phyloP scores from a whole-genome alignment of 2,329 filamentous ascomycete genomes.

The Alternaria solani region DNA sequence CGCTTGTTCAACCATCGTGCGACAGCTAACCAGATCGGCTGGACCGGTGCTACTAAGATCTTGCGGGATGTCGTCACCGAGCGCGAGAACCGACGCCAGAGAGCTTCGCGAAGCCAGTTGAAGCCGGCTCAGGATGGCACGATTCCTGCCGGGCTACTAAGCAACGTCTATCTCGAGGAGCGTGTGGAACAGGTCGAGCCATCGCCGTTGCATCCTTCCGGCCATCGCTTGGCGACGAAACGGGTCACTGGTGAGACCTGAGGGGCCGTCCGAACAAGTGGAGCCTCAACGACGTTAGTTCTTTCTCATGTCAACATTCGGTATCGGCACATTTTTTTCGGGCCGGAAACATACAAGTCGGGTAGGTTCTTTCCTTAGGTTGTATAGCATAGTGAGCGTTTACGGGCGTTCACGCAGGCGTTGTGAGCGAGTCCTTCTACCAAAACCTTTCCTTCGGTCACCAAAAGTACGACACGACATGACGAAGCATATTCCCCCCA shows the following conservation, averaged over 20 bases:
- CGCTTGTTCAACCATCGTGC: slow-evolving; percentile 69
- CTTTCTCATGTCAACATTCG: slow-evolving; percentile 14
- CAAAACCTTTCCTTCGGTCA: slow-evolving; percentile 22
- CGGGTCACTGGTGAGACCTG: slow-evolving; percentile 19
- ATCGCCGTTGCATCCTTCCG: slow-evolving; percentile 48
- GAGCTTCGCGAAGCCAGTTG: slow-evolving; percentile 35
- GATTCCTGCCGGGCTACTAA: slow-evolving; percentile 29
- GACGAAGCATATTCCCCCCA: slow-evolving; percentile 39
- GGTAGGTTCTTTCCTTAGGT: slow-evolving; percentile 28
- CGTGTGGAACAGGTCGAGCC: slow-evolving; percentile 49
- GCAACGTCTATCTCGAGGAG: slow-evolving; percentile 44
- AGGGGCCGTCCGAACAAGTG: slow-evolving; percentile 5
- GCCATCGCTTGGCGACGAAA: slow-evolving; percentile 42
- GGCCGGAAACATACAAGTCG: slow-evolving; percentile 22
- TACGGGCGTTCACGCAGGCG: slow-evolving; percentile 39
- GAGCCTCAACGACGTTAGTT: not conserved
- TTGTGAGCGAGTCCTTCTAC: slow-evolving; percentile 27
- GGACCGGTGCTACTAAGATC: slow-evolving; percentile 49
- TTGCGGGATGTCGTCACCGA: slow-evolving; percentile 55
- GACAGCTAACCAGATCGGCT: slow-evolving; percentile 58
- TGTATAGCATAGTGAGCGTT: slow-evolving; percentile 50
- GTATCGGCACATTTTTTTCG: slow-evolving; percentile 17
- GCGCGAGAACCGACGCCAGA: slow-evolving; percentile 53
- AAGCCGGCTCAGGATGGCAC: slow-evolving; percentile 31
- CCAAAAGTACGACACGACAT: slow-evolving; percentile 44